Evolutionary conservation across 805 yeast genomes (phyloP), one percentile per base, ranked within the genome.

Genomic region (Metschnikowia vanudenii): DNA sequence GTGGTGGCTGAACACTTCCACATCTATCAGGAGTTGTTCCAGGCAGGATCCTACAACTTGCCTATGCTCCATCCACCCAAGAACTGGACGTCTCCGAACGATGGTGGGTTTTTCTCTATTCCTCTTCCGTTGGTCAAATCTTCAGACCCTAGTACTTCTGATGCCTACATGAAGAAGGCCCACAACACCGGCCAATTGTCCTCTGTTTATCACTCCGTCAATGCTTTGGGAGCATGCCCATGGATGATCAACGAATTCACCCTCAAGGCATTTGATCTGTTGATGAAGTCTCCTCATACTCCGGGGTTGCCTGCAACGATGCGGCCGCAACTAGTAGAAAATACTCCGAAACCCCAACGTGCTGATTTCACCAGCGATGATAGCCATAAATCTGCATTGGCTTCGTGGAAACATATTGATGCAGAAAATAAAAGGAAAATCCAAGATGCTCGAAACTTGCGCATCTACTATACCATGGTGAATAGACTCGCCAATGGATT

Each of bases 1-100:
- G 26, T 37, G n/a, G 38, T 55, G 7, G 26, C 46, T 11, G 43
- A 39, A 11, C 45, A 46, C 6, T 44, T 53, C 40, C 37, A 29
- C 3, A 26, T 39, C 16, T 49, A 47, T 41, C 37, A 32, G 28
- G 55, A 51, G 14, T 31, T 49, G 13, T 45, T 53, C 17, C 50
- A 37, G 19, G 13, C 51, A 4, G 50, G 51, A 16, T 31, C 43
- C 6, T 48, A 48, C 19, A 33, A 26, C 28, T 47, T 71, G 5
- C 77, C 77, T 1, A 71, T 73, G 76, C 26, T 73, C 8, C 50
- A 53, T 26, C 69, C 72, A 6, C 76, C 77, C 1, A 59, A 59
- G 43, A 55, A 56, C 8, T 71, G 76, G 76, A 50, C 52, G 0
- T 46, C 59, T 9, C 71, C 73, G 2, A 45, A 29, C 0, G 47